Evolutionary conservation across 352 stramenopile genomes (phyloP), one percentile per base, ranked within the genome.

Genomic region (Phytopythium cucurbitacearum): DNA sequence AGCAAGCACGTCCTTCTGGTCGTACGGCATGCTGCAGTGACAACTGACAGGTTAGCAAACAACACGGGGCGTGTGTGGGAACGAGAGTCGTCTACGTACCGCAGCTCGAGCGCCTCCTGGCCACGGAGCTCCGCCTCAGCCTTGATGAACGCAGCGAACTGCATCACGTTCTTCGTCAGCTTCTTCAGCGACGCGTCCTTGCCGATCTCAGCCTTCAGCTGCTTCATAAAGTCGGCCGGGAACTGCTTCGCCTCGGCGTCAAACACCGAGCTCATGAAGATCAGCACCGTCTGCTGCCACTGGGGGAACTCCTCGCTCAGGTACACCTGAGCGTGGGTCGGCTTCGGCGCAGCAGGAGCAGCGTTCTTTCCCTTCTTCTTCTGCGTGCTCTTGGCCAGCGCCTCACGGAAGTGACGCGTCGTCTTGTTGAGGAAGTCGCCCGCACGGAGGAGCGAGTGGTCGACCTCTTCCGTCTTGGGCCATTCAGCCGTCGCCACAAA

Each of bases 141-240:
- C 75, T 97, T 98, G 59, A 98, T 85, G 45, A 98, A 99, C 28
- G 91, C 89, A 56, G 87, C 95, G 60, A 98, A 98, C 66, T 99
- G 96, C 96, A 99, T 99, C 33, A 96, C 82, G 58, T 96, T 91
- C 81, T 98, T 98, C 11, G 81, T 95, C 11, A 94, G 64, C 67
- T 86, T 91, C 77, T 94, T 95, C 46, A 96, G 56, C 36, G 88
- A 81, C 50, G 91, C 80, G 60, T 93, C 69, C 46, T 80, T 74
- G 7, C 62, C 59, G 40, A 96, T 69, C 51, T 80, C 56, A 16
- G 71, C 69, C 81, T 96, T 96, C 12, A 96, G 64, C 11, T 86
- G 67, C 67, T 92, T 92, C 79, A 95, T 94, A 44, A 96, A 93
- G 61, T 94, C 80, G 13, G 59, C 67, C 35, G 84, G 71, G 71